Base-by-base conservation (phyloP, 176 grass and related monocot species). In the Eragrostis nindensis region DNA sequence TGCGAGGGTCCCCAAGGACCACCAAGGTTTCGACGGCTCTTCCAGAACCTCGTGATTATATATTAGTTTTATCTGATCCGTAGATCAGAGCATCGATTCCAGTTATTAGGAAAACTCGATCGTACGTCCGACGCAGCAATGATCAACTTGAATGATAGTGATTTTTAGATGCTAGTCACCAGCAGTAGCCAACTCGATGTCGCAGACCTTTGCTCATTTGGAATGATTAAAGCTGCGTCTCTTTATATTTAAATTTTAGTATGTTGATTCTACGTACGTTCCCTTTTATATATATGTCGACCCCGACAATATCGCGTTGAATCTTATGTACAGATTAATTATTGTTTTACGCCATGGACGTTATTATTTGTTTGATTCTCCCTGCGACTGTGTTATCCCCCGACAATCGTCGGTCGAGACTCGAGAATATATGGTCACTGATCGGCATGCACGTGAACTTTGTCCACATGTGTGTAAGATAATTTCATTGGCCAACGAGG, bases 121-220 rank as follows among this genome's bases (percentile, higher is more conserved):
- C 39, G 73, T 75, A 65, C 21, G 55, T 77, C 57, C 27, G 39
- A 72, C 60, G 40, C 68, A 36, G 40, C 68, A 74, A 86, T 88
- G 61, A 80, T 88, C 48, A 45, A 27, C n/a, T 27, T 27, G 59
- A 78, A 88, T 88, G 73, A 83, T 79, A 66, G 47, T 78, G 59
- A 52, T 68, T 73, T 82, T 79, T 52, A 67, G 75, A 42, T 62
- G 60, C 76, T 67, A 50, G 61, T 63, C 16, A 63, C 27, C 32
- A 36, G 32, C 32, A 36, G 32, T 36, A 36, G 32, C 32, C 32
- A 36, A 36, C 73, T 83, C n/a, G 4, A 76, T 43, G 18, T 1
- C 15, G 53, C 74, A 32, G 39, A 22, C 38, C n/a, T 66, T 43
- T 68, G 66, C 19, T 43, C 39, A 43, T 43, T 43, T 15, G 21